Percentiles rank a stretch among this genome's conserved stretches.
phyloP scores from a whole-genome alignment of 768 basidiomycete species.

The Fistulinella prunicolor region DNA sequence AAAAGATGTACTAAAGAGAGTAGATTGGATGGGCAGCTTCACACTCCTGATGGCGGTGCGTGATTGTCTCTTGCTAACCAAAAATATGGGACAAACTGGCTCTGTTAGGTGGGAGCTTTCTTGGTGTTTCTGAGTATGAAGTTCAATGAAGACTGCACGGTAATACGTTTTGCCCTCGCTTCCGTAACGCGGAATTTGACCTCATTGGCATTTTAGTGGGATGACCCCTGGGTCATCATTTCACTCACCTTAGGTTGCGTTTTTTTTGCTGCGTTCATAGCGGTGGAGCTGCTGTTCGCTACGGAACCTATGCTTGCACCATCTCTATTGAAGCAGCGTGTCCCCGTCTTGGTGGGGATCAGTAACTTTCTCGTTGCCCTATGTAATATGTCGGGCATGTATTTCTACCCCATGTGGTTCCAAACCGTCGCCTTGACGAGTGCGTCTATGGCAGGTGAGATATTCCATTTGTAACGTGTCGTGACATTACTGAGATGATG shows the following conservation, averaged over 20 bases:
- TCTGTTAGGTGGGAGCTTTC: slow-evolving; percentile 49
- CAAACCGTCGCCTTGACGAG: slow-evolving; percentile 72
- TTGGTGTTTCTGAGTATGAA: slow-evolving; percentile 70
- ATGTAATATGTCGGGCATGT: slow-evolving; percentile 75
- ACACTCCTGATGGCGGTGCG: slow-evolving; percentile 60
- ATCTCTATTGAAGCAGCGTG: slow-evolving; percentile 56
- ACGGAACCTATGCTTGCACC: slow-evolving; percentile 74
- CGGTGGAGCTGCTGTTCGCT: slow-evolving; percentile 61
- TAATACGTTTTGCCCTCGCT: no score
- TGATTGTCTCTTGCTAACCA: slow-evolving; percentile 11
- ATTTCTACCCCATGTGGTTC: slow-evolving; percentile 83
- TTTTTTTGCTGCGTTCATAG: slow-evolving; percentile 52
- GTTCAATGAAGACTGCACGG: no score
- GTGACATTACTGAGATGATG: no score
- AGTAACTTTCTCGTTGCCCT: slow-evolving; percentile 73
- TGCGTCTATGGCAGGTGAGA: slow-evolving; percentile 63
- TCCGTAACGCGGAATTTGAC: slow-evolving; percentile 6
- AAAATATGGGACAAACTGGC: neutral
- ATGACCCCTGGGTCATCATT: slow-evolving; percentile 48
- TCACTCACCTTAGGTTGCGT: slow-evolving; percentile 44
- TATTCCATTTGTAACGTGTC: no score
- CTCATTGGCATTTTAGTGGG: slow-evolving; percentile 47
- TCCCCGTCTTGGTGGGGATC: slow-evolving; percentile 68
- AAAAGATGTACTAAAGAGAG: slow-evolving; percentile 65
- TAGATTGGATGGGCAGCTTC: slow-evolving; percentile 75